Conservation (phyloP, 2,329 filamentous ascomycete species). For the Drechmeria coniospora region DNA sequence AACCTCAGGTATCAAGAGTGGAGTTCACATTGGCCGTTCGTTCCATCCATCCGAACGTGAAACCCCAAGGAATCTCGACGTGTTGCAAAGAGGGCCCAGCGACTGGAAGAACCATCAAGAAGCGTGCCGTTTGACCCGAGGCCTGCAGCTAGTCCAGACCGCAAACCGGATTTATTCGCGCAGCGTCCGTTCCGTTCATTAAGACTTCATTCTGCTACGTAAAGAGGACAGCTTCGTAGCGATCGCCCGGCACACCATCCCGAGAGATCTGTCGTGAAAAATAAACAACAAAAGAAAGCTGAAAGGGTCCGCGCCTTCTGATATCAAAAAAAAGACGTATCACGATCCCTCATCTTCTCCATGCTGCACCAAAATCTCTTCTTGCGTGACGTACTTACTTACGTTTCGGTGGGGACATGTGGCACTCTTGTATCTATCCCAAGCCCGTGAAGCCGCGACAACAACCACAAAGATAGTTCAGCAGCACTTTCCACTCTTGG, state of each 20-base stretch:
- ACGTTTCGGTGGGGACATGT: constrained; percentile 17
- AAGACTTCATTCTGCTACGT: constrained; percentile 24
- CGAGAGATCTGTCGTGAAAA: constrained; percentile 21
- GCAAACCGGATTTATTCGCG: too few species aligned
- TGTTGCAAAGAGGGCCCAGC: too few species aligned
- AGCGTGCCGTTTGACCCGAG: too few species aligned
- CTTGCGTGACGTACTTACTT: constrained; percentile 18
- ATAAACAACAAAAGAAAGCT: constrained; percentile 23
- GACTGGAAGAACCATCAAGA: too few species aligned
- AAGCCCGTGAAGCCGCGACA: constrained; percentile 12
- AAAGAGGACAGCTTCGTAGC: constrained; percentile 19
- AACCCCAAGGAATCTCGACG: too few species aligned
- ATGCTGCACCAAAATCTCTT: constrained; percentile 14
- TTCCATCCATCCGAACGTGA: too few species aligned
- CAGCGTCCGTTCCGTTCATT: too few species aligned
- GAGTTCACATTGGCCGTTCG: too few species aligned
- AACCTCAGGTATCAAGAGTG: too few species aligned
- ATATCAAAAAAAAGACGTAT: constrained; percentile 21
- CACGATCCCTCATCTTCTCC: constrained; percentile 18
- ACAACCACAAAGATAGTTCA: constrained; percentile 27
- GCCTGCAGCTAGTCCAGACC: too few species aligned
- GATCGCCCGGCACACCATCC: constrained; percentile 22
- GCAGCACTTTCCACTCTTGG: constrained; percentile 72
- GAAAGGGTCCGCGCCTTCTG: constrained; percentile 24
- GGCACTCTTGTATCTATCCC: constrained; percentile 18